Evolutionary conservation across 306 rosid species (phyloP).

Genomic region (Lablab purpureus): DNA sequence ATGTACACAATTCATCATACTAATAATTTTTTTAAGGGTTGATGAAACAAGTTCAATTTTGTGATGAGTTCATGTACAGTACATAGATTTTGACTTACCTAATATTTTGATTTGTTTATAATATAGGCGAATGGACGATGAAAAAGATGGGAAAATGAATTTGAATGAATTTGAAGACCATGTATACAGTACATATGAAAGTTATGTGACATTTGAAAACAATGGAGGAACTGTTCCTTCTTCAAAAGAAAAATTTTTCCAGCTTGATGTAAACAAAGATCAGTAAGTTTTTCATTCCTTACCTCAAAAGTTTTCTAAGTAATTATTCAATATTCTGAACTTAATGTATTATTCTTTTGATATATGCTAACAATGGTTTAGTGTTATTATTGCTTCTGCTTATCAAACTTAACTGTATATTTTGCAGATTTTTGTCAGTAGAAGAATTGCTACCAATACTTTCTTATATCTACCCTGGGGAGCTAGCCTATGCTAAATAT

Average conservation of each 20-base stretch:
- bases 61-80: too few species aligned
- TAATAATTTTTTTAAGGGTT: too few species aligned
- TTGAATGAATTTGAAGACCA: constrained; percentile 61
- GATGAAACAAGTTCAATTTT: too few species aligned
- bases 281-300: constrained; percentile 49
- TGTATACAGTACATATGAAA: constrained; percentile 57
- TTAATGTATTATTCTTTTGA: background rate
- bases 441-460: constrained; percentile 74
- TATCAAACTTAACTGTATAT: constrained; percentile 17
- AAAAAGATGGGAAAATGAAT: constrained; percentile 66
- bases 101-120: background rate
- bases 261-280: constrained; percentile 76
- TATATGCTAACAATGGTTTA: background rate
- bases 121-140: constrained; percentile 65
- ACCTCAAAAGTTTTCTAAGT: background rate
- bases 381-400: background rate
- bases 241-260: constrained; percentile 56
- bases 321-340: background rate
- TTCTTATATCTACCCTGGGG: constrained; percentile 76
- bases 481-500: constrained; percentile 68
- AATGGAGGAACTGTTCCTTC: constrained; percentile 45
- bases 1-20: too few species aligned
- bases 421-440: constrained; percentile 57
- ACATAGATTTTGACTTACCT: too few species aligned
- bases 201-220: constrained; percentile 62